These are phyloP conservation scores for Annulohypoxylon stygium DNA, from an alignment of 495 filamentous ascomycete genomes.

Conservation along the genomic window DNA sequence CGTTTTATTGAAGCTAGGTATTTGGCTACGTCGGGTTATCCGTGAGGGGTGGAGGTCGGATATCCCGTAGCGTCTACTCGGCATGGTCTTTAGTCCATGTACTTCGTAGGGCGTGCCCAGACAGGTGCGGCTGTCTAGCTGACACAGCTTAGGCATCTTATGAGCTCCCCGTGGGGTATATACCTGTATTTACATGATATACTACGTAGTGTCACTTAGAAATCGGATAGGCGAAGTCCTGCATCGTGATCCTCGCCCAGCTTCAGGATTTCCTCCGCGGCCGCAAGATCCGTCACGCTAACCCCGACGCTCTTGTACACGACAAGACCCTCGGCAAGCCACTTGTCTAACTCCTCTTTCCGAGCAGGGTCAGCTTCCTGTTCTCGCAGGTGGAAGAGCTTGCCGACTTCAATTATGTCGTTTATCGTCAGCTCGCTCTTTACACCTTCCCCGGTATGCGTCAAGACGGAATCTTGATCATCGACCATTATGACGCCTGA, in stretches of 20 bases:
- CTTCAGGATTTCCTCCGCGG: not conserved
- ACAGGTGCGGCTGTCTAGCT: no score
- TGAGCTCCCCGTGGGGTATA: not conserved
- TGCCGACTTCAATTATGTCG: slow-evolving; percentile 1
- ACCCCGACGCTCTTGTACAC: slow-evolving; percentile 6
- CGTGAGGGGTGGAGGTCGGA: not conserved
- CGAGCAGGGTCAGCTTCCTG: not conserved
- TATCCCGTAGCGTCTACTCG: not conserved
- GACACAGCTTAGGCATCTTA: not conserved
- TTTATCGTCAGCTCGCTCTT: not conserved
- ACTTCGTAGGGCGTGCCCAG: not conserved
- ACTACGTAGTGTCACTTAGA: not conserved
- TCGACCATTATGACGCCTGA: not conserved
- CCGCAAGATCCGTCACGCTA: not conserved
- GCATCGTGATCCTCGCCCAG: not conserved
- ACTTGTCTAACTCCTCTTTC: not conserved
- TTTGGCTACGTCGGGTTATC: not conserved
- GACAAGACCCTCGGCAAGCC: not conserved
- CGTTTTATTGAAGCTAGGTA: not conserved
- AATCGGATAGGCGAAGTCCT: not conserved
- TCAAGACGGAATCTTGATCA: no score
- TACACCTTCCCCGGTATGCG: not conserved
- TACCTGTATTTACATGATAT: not conserved
- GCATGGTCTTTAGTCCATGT: not conserved
- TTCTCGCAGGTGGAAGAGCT: not conserved